Evolutionary conservation across 495 filamentous ascomycete genomes (phyloP), one percentile per base, ranked within the genome.

Genomic region (Lasiosphaeris hirsuta): DNA sequence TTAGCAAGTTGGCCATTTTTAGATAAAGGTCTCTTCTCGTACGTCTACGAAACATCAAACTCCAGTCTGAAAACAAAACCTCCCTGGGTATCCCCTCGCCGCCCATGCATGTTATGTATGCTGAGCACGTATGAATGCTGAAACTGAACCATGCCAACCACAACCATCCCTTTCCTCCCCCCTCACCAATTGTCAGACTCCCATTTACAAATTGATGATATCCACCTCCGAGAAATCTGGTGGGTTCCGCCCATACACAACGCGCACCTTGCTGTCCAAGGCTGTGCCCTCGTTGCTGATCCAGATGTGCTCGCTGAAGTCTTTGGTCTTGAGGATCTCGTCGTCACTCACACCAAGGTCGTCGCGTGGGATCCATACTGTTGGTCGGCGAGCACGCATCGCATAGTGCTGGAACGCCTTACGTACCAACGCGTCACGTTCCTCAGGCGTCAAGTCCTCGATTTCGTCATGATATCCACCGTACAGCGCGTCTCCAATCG

Each of bases 341-440:
- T 98, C 95, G 64, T 96, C 92, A 56, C 87, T 89, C 35, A 98
- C 83, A 1, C 94, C 94, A 3, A 97, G 67, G 62, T 94, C 88
- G 67, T 98, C 94, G 38, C 90, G 82, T 8, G 94, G 94, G 44
- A 98, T 92, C 94, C 94, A 97, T 44, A 97, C 84, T 10, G 89
- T 89, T 0, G 94, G 94, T 34, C 91, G 78, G 51, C 89, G 86
- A 10, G 95, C 89, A 40, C 93, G 84, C 17, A 96, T 76, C 4
- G 94, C 94, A 45, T 87, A 84, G 67, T 98, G 94, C 74, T 90
- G 87, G 74, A 97, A 98, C 15, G 93, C 92, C 52, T 89, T 86
- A 56, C 87, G 86, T 8, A 96, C 89, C 37, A 97, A 80, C 60
- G 84, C 81, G 65, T 97, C 92, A 59, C 94, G 82, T 72, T 96